Evolutionary conservation across 2,329 filamentous ascomycete genomes (phyloP), one percentile per base, ranked within the genome.

Genomic region (Anisogramma anomala): DNA sequence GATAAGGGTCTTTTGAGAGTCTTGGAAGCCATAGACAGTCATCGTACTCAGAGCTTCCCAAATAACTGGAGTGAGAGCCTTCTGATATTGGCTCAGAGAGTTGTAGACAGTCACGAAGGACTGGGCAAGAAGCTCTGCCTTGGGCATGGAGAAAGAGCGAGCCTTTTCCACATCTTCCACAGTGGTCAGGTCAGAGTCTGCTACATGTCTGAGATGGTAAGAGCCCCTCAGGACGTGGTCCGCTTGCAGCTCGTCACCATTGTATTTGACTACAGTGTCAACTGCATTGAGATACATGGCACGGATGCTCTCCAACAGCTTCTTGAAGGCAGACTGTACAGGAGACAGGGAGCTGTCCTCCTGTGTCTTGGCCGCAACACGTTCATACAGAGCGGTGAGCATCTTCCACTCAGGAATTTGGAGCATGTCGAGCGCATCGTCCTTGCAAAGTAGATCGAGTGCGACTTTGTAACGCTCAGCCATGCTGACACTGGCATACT

Each of bases 401-500:
- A 49, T 54, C 1, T 48, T 33, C 64, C 65, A 68, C 42, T 66
- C 56, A 0, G 43, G 34, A 3, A 61, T 49, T 1, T 47, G 18
- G 41, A 53, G 52, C 9, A 48, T 42, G 18, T 59, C 52, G 30
- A 64, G 58, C 11, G 62, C 48, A 6, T 56, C 28, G 5, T 56
- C 51, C 10, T 58, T 62, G 9, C 48, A 52, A 19, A 69, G 55
- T 15, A 55, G 48, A 8, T 56, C 50, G 34, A 58, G 44, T 3
- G 52, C 49, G 15, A 17, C 48, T 9, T 39, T 49, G 13, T 77
- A 58, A 6, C 72, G 62, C 8, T 70, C 68, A 2, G 68, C 55
- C 30, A 80, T 63, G 7, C 62, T 64, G 19, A 67, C 66, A 17
- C 71, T 70, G 6, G 75, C 74, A 52, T 79, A 74, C 33, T 58